phyloP scores from a whole-genome alignment of 768 basidiomycete species.

The Suillus plorans region DNA sequence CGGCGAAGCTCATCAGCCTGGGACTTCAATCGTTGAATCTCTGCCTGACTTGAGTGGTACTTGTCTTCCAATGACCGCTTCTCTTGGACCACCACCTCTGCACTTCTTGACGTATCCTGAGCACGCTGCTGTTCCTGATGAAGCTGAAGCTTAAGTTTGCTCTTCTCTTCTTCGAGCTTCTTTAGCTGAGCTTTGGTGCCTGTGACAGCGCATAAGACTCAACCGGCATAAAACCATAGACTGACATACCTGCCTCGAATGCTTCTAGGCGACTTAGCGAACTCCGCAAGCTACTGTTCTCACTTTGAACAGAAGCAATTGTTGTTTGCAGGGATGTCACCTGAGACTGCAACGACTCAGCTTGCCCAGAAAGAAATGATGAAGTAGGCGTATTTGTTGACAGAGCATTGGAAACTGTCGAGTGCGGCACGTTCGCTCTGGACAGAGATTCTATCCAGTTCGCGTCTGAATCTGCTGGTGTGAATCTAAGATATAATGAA shows the following conservation, averaged over 20 bases:
- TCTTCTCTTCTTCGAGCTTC: constrained; percentile 19
- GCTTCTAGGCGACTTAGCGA: not conserved
- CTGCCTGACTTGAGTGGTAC: constrained; percentile 11
- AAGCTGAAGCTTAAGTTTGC: constrained; percentile 24
- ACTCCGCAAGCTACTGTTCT: not conserved
- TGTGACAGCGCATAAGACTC: not conserved
- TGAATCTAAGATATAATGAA: constrained; percentile 38
- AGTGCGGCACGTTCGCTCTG: constrained; percentile 36
- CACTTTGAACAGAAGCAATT: not conserved
- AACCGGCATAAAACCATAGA: no score
- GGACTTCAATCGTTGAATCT: constrained; percentile 18
- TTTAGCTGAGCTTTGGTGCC: not conserved
- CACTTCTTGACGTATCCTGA: constrained; percentile 1
- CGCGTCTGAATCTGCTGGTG: constrained; percentile 39
- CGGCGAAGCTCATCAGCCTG: constrained; percentile 13
- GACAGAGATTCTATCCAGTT: constrained; percentile 67
- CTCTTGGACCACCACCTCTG: constrained; percentile 22
- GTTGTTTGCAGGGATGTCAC: not conserved
- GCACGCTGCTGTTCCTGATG: constrained; percentile 12
- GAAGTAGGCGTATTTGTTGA: constrained; percentile 27
- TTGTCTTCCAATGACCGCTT: constrained; percentile 23
- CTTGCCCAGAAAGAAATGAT: constrained; percentile 12
- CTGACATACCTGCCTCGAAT: constrained; percentile 21
- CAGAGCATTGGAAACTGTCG: constrained; percentile 32
- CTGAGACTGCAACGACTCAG: not conserved